Evolutionary conservation across 208 protist species (phyloP), one percentile per base, ranked within the genome.

Genomic region (Wallacemonas collosoma): DNA sequence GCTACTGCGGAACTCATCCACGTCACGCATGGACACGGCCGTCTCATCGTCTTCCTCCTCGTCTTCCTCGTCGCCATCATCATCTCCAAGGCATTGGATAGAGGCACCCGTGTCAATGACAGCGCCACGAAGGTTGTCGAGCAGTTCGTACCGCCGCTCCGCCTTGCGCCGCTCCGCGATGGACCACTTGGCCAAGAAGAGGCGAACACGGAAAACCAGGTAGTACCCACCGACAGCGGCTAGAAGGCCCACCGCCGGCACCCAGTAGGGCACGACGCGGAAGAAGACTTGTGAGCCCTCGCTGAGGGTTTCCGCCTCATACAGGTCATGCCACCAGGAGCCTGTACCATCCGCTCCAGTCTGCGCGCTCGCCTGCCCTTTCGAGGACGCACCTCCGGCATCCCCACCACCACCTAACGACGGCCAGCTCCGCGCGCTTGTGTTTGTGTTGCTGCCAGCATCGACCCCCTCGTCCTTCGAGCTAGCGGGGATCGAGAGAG

Each of bases 1-100:
- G 73, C 89, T 95, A 55, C 81, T 89, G 36, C 89, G 83, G 73
- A 93, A 96, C 79, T 96, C 89, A 57, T 94, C 89, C n/a, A 96
- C 81, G 68, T 96, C 92, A 36, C 79, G 72, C 67, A 90, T 77
- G 43, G 82, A 87, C 45, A 96, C 81, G 4, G 81, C 80, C 40
- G 86, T 90, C 68, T 88, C 82, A 60, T 94, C 89, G 14, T 83
- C 81, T 9, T 81, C 82, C 15, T 87, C 83, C 48, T 89, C 80
- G 41, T 90, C 85, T n/a, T 87, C 86, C 11, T 88, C 84, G 14
- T 86, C 84, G 50, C 78, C 78, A 55, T 79, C 83, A 60, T 87
- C 80, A 41, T 82, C 70, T 6, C 79, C 76, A 9, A 87, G 54
- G 2, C 78, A 72, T 68, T 86, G 84, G 8, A 84, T 74, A 40